Conservation (phyloP, 768 basidiomycete species). For the Leccinum barrowsii region DNA sequence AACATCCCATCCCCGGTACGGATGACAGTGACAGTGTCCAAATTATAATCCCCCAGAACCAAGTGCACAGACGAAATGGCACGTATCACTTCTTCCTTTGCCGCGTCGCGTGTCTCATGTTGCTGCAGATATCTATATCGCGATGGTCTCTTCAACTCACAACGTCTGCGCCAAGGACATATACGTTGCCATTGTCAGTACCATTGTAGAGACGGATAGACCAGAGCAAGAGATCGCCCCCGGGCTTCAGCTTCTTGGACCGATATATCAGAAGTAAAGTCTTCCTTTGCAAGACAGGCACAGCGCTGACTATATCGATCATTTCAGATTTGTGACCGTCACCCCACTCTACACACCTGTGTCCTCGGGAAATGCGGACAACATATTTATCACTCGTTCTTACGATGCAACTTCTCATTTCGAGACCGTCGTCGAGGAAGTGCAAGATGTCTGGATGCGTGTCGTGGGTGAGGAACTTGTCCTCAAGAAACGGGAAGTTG, state of each 20-base stretch:
- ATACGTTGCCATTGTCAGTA: constrained; percentile 96
- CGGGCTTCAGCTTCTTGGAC: constrained; percentile 86
- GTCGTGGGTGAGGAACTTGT: constrained; percentile 74
- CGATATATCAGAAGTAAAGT: constrained; percentile 88
- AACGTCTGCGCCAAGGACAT: constrained; percentile 96
- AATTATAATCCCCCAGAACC: constrained; percentile 98
- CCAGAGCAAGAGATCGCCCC: constrained; percentile 93
- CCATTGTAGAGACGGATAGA: constrained; percentile 90
- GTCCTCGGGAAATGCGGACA: constrained; percentile 73
- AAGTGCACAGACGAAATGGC: constrained; percentile 92
- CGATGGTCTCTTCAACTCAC: constrained; percentile 94
- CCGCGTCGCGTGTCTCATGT: constrained; percentile 2
- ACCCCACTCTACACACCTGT: constrained; percentile 88
- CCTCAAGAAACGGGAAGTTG: constrained; percentile 83
- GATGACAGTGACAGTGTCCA: constrained; percentile 94
- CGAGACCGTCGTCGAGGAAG: constrained; percentile 97
- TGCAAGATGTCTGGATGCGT: constrained; percentile 93
- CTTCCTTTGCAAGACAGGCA: neutral
- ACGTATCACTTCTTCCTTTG: constrained; percentile 25
- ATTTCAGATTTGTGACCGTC: constrained; percentile 80
- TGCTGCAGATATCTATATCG: constrained; percentile 90
- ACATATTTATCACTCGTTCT: constrained; percentile 95
- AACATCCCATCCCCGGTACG: constrained; percentile 97
- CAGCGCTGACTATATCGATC: constrained; percentile 9
- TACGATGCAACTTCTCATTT: constrained; percentile 99